A percentile compares a stretch with the other conserved stretches of the same genome.
phyloP scores from a whole-genome alignment of 2,329 filamentous ascomycete genomes.

The Hirsutella thompsonii region DNA sequence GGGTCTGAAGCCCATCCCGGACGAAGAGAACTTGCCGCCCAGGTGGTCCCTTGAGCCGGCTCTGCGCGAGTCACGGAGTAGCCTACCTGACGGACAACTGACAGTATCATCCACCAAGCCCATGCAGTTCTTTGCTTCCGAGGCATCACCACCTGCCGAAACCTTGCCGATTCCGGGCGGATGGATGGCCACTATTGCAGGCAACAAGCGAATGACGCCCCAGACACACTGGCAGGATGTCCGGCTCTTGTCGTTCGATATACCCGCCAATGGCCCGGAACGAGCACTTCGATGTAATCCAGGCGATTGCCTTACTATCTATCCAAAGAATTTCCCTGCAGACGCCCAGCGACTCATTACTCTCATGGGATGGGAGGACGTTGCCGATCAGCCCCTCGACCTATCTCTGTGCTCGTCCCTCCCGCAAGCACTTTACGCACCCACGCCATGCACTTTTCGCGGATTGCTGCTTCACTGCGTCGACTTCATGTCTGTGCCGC shows the following conservation, averaged over 20 bases:
- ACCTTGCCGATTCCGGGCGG: conserved; percentile 44
- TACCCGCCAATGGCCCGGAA: conserved; percentile 16
- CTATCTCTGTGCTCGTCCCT: conserved; percentile 26
- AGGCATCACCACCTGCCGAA: conserved; percentile 3
- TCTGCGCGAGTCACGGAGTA: conserved; percentile 2
- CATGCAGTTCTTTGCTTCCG: too few relatives aligned
- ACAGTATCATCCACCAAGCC: too few relatives aligned
- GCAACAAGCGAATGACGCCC: conserved; percentile 67
- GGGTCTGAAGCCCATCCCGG: conserved; percentile 57
- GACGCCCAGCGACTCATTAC: conserved; percentile 71
- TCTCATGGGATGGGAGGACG: conserved; percentile 62
- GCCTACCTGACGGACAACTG: not conserved
- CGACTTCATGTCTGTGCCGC: conserved; percentile 82
- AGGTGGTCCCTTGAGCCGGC: conserved; percentile 38
- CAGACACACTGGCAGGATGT: conserved; percentile 85
- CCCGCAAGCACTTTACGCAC: conserved; percentile 20
- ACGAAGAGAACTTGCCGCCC: conserved; percentile 61
- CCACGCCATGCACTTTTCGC: conserved; percentile 48
- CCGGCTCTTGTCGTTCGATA: conserved; percentile 55
- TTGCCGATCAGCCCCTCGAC: conserved; percentile 59
- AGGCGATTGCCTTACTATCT: conserved; percentile 70
- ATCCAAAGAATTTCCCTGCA: conserved; percentile 71
- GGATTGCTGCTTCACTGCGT: conserved; percentile 69
- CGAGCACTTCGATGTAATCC: conserved; percentile 36
- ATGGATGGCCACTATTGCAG: conserved; percentile 41